phyloP scores from a whole-genome alignment of 2,329 filamentous ascomycete genomes.

The Neonectria neomacrospora region DNA sequence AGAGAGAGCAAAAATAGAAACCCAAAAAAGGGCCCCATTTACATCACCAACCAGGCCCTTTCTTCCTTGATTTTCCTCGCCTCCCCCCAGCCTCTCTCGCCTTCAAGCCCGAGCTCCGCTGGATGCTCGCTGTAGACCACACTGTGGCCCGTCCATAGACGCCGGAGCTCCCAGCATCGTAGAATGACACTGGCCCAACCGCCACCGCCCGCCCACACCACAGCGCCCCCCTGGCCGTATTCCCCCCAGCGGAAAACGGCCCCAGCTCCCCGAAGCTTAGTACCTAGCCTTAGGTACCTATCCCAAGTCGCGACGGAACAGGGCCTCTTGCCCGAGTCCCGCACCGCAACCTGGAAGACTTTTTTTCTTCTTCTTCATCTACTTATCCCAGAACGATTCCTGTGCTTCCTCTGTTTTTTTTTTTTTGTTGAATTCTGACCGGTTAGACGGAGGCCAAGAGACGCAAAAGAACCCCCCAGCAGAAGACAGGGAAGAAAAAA shows the following conservation, averaged over 20 bases:
- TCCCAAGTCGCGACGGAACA: constrained; percentile 31
- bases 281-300: constrained; percentile 17
- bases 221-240: neutral
- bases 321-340: constrained; percentile 33
- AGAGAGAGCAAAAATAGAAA: neutral
- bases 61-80: constrained; percentile 6
- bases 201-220: constrained; percentile 23
- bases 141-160: constrained; percentile 34
- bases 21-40: neutral
- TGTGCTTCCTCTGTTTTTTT: constrained; percentile 7
- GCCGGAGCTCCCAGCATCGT: constrained; percentile 19
- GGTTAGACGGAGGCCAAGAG: constrained; percentile 4
- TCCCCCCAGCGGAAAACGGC: constrained; percentile 6
- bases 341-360: constrained; percentile 26
- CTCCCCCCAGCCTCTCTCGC: constrained; percentile 18
- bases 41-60: neutral
- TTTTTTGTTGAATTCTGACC: constrained; percentile 22
- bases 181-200: constrained; percentile 11
- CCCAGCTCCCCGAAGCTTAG: constrained; percentile 11
- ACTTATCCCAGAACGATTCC: constrained; percentile 7
- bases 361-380: constrained; percentile 22
- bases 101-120: neutral
- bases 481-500: constrained; percentile 24
- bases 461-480: constrained; percentile 5
- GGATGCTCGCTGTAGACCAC: constrained; percentile 25